These are phyloP conservation scores for Talaromyces sp. DNA, from an alignment of 2,329 filamentous ascomycete genomes.

Conservation along the genomic window DNA sequence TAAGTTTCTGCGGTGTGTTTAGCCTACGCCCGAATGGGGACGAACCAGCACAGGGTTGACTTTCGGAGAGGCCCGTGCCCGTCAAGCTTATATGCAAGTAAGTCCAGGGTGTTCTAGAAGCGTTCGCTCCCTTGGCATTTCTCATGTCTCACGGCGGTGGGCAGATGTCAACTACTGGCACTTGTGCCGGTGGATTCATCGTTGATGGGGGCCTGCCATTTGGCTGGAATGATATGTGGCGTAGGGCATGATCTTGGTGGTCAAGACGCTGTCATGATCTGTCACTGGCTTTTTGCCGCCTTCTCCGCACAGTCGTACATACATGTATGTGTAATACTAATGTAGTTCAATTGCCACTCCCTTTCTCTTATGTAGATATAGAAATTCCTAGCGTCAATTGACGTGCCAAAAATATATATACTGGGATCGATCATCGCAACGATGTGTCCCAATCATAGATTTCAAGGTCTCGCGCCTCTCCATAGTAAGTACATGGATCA, in stretches of 20 bases:
- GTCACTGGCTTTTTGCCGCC: not conserved
- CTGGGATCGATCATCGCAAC: not conserved
- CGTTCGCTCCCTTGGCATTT: not conserved
- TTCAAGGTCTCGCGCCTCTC: no score
- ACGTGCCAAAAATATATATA: not conserved
- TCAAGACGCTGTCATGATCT: not conserved
- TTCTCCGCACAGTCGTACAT: not conserved
- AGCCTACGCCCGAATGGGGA: not conserved
- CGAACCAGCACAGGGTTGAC: not conserved
- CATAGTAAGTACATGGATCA: no score
- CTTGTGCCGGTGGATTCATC: not conserved
- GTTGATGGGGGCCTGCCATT: not conserved
- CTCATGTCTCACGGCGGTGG: not conserved
- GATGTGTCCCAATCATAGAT: not conserved
- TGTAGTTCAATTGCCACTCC: not conserved
- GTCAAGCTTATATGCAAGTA: not conserved
- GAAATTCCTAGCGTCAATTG: not conserved
- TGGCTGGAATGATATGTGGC: not conserved
- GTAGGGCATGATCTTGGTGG: not conserved
- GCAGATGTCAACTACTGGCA: not conserved
- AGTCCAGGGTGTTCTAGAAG: not conserved
- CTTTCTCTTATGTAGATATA: no score
- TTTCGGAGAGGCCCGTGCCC: not conserved
- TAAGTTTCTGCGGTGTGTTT: not conserved
- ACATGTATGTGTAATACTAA: not conserved